Evolutionary conservation across 306 rosid genomes (phyloP), one percentile per base, ranked within the genome.

Genomic region (Neltuma alba): DNA sequence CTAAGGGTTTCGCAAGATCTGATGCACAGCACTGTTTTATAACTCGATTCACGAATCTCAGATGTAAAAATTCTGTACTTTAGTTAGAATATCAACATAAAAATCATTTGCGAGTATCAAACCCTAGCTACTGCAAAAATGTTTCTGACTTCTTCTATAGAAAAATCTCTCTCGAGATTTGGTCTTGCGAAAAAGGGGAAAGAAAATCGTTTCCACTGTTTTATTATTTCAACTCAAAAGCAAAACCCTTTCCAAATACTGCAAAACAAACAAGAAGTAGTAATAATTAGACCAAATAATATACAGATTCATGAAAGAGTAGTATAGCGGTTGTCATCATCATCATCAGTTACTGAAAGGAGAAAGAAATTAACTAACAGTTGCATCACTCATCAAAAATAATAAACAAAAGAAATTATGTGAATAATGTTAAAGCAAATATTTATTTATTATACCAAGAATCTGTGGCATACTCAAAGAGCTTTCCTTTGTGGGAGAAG

Each of bases 401-500:
- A 38, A 41, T 4, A 66, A 54, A 66, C 0, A n/a, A 36, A 66
- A 6, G 3, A 5, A 18, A 34, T 4, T 31, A 54, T 42, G 40
- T 21, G 18, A 34, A 9, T 37, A 21, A 55, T 36, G 18, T 30
- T 9, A 42, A 47, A 52, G 13, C 9, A 1, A 0, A 1, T 9
- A 4, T n/a, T 9, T 23, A 57, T 57, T 57, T 25, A 57, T 25
- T 41, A 52, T 86, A 93, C 98, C 97, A 80, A 65, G 99, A 92
- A 78, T 91, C 93, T 8, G 97, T 87, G 72, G 95, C 91, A 83
- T 92, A 92, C 81, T 94, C 97, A 77, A 84, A 91, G 89, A 92
- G 92, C 86, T 94, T 94, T 79, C 97, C 99, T 76, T 89, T 92
- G 91, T 91, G 89, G 70, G 99, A 94, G 89, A 94, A 94, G 85